phyloP scores from a whole-genome alignment of 805 yeast species.

The Wickerhamomyces alni region DNA sequence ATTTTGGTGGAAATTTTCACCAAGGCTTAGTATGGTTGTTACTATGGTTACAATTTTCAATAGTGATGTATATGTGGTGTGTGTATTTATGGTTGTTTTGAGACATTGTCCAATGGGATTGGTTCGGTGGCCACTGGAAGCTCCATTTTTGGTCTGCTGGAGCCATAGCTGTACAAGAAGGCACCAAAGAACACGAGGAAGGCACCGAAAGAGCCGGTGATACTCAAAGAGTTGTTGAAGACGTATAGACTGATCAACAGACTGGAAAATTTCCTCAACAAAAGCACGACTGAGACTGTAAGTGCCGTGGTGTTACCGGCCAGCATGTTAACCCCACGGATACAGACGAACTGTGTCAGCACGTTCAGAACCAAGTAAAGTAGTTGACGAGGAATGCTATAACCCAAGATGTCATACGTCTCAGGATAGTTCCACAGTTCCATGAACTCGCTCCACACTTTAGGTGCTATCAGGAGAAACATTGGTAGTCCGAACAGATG shows the following conservation, averaged over 20 bases:
- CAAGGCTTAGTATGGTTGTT: no score
- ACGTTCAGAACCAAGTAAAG: slow-evolving; percentile 36
- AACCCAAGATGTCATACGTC: slow-evolving; percentile 12
- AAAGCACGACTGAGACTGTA: slow-evolving; percentile 54
- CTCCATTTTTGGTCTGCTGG: slow-evolving; percentile 11
- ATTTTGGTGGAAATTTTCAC: no score
- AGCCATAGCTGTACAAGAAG: slow-evolving; percentile 34
- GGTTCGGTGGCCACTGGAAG: slow-evolving; percentile 6
- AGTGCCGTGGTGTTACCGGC: slow-evolving; percentile 55
- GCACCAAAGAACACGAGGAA: slow-evolving; percentile 51
- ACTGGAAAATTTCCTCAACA: slow-evolving; percentile 57
- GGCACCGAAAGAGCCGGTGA: slow-evolving; percentile 41
- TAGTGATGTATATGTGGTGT: no score
- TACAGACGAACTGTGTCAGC: slow-evolving; percentile 54
- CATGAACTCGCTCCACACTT: slow-evolving; percentile 27
- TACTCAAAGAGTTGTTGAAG: slow-evolving; percentile 40
- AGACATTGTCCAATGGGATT: no score
- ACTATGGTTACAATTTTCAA: no score
- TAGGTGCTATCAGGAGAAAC: slow-evolving; percentile 32
- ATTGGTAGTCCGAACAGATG: slow-evolving; percentile 53
- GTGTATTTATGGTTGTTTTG: no score
- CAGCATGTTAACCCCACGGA: slow-evolving; percentile 60
- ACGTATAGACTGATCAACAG: slow-evolving; percentile 47
- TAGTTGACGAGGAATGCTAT: slow-evolving; percentile 21
- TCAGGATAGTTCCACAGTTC: slow-evolving; percentile 18